phyloP scores from a whole-genome alignment of 192 early-diverging fungal genomes.

The Coemansia sp. region DNA sequence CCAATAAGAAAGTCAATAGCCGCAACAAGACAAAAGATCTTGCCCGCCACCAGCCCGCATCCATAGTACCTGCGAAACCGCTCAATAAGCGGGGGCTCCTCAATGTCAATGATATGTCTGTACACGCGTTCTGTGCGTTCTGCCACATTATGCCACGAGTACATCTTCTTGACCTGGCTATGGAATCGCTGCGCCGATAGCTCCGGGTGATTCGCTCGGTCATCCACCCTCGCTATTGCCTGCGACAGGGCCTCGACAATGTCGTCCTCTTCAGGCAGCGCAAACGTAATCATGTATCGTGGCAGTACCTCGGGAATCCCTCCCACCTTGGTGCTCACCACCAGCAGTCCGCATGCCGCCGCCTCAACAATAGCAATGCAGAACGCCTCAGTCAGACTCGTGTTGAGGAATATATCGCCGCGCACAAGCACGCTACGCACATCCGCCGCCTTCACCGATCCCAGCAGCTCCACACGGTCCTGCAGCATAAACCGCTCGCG shows the following conservation, averaged over 20 bases:
- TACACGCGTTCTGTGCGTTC: conserved; percentile 90
- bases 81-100: conserved; percentile 74
- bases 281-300: conserved; percentile 89
- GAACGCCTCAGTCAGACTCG: conserved; percentile 97
- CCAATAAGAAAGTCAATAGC: conserved; percentile 85
- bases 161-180: conserved; percentile 87
- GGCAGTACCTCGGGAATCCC: conserved; percentile 98
- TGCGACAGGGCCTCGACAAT: conserved; percentile 70
- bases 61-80: conserved; percentile 82
- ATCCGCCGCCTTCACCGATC: conserved; percentile 78
- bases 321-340: conserved; percentile 95
- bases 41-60: conserved; percentile 90
- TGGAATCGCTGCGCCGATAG: conserved; percentile 75
- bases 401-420: conserved; percentile 97
- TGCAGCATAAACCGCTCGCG: conserved; percentile 90
- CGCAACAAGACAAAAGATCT: conserved; percentile 88
- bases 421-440: conserved; percentile 87
- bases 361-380: conserved; percentile 99
- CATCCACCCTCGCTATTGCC: conserved; percentile 71
- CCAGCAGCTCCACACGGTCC: conserved; percentile 89
- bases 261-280: conserved; percentile 83
- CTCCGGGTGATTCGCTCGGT: conserved; percentile 56
- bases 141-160: conserved; percentile 96
- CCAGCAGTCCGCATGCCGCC: conserved; percentile 89
- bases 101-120: conserved; percentile 66